A percentile compares a stretch with the other conserved stretches of the same genome.
These are phyloP conservation scores for Botrytis fragariae DNA, from an alignment of 2,329 filamentous ascomycete species.

Conservation along the genomic window DNA sequence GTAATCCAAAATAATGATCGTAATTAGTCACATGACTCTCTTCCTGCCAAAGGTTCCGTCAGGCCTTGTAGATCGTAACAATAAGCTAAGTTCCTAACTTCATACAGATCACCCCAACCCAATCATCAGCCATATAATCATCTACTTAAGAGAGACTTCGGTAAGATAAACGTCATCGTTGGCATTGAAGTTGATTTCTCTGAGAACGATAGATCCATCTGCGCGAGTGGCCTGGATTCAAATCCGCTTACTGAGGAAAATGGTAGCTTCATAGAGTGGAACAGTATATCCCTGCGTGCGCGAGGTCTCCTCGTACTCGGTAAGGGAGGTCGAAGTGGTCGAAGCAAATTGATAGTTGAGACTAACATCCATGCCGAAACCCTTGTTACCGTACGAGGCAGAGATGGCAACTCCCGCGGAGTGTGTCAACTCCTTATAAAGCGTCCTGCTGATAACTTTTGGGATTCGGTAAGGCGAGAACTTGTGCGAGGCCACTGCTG, in stretches of 20 bases:
- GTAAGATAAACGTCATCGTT: neutral
- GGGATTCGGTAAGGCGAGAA: neutral
- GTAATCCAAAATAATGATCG: constrained; percentile 20
- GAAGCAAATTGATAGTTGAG: neutral
- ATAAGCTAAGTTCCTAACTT: neutral
- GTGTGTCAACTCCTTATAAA: neutral
- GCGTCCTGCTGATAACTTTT: constrained; percentile 1
- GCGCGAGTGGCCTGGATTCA: neutral
- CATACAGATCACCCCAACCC: neutral
- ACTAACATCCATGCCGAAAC: constrained; percentile 3
- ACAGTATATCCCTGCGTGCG: neutral
- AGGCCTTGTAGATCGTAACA: neutral
- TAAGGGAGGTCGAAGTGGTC: neutral
- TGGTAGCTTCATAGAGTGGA: neutral
- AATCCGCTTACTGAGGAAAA: neutral
- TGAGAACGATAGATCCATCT: constrained; percentile 7
- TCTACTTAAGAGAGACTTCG: neutral
- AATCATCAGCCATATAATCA: neutral
- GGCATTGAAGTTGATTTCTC: constrained; percentile 5
- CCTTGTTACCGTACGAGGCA: neutral
- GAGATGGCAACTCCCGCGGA: neutral
- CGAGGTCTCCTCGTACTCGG: neutral
- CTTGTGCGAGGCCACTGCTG: neutral
- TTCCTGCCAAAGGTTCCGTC: neutral
- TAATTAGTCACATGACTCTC: neutral